Conservation (phyloP, 345 rosid genomes). For the Arabidopsis arenosa region DNA sequence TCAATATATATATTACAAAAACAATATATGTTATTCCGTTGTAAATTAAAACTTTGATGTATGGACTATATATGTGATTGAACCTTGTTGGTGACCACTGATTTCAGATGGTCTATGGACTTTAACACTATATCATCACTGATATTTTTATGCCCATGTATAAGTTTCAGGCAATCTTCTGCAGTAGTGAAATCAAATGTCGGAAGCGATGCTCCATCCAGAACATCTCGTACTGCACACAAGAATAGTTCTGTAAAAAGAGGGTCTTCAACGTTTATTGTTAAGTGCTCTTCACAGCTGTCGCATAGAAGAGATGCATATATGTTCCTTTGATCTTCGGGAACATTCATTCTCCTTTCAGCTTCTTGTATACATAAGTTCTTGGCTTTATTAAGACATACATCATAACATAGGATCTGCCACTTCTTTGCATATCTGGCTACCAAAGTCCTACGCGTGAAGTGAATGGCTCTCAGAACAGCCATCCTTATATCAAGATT, state of each 20-base stretch:
- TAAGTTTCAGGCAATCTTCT: neutral
- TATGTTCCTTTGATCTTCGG: slow-evolving; percentile 6
- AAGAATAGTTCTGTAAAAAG: neutral
- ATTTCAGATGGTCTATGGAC: neutral
- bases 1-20: neutral
- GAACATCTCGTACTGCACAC: slow-evolving; percentile 21
- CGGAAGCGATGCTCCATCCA: slow-evolving; percentile 13
- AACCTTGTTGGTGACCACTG: slow-evolving; percentile 19
- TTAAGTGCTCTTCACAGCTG: neutral
- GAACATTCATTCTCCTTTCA: slow-evolving; percentile 8
- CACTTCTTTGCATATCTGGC: slow-evolving; percentile 3
- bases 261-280: neutral
- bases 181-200: neutral
- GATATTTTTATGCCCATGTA: slow-evolving; percentile 15
- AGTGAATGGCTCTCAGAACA: slow-evolving; percentile 24
- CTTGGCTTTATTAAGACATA: neutral
- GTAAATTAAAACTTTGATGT: neutral
- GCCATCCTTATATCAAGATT: slow-evolving; percentile 38
- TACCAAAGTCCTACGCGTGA: slow-evolving; percentile 1
- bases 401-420: neutral
- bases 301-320: slow-evolving; percentile 28
- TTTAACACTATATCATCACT: slow-evolving; percentile 24
- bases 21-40: neutral
- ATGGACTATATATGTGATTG: neutral
- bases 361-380: neutral